A percentile compares a stretch with the other conserved stretches of the same genome.
Evolutionary conservation across 768 basidiomycete genomes (phyloP).

Genomic region (Suillus placidus): DNA sequence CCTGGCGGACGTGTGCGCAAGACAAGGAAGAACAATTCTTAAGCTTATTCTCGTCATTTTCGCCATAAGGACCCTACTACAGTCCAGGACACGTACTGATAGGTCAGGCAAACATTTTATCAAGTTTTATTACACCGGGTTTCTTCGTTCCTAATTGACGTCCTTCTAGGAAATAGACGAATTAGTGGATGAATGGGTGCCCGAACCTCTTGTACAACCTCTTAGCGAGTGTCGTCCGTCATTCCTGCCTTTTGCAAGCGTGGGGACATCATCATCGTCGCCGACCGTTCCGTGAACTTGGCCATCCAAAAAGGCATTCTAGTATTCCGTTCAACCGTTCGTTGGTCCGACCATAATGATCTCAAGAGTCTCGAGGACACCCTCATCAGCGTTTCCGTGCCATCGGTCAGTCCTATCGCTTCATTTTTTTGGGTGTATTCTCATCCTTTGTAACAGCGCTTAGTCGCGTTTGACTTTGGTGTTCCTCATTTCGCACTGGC

Average conservation of each 20-base stretch:
- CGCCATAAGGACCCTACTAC: slow-evolving; percentile 86
- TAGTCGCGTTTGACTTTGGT: slow-evolving; percentile 87
- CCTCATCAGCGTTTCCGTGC: slow-evolving; percentile 67
- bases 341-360: slow-evolving; percentile 98
- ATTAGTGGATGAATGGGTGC: slow-evolving; percentile 92
- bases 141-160: neutral
- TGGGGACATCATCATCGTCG: slow-evolving; percentile 97
- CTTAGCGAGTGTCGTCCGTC: slow-evolving; percentile 72
- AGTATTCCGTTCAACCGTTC: slow-evolving; percentile 86
- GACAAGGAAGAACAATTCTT: slow-evolving; percentile 88
- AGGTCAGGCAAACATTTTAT: slow-evolving; percentile 87
- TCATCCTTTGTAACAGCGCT: slow-evolving; percentile 49
- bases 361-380: slow-evolving; percentile 89
- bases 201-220: slow-evolving; percentile 77
- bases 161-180: slow-evolving; percentile 87
- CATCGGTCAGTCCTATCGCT: slow-evolving; percentile 57
- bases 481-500: slow-evolving; percentile 75
- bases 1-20: slow-evolving; percentile 79
- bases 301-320: slow-evolving; percentile 95
- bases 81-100: slow-evolving; percentile 87
- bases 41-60: slow-evolving; percentile 89
- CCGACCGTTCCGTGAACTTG: slow-evolving; percentile 95
- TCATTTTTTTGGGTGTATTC: neutral
- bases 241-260: slow-evolving; percentile 98
- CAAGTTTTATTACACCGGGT: slow-evolving; percentile 41